A percentile compares a stretch with the other conserved stretches of the same genome.
Conservation (phyloP, 2,329 filamentous ascomycete genomes). For the Aspergillus luchuensis region DNA sequence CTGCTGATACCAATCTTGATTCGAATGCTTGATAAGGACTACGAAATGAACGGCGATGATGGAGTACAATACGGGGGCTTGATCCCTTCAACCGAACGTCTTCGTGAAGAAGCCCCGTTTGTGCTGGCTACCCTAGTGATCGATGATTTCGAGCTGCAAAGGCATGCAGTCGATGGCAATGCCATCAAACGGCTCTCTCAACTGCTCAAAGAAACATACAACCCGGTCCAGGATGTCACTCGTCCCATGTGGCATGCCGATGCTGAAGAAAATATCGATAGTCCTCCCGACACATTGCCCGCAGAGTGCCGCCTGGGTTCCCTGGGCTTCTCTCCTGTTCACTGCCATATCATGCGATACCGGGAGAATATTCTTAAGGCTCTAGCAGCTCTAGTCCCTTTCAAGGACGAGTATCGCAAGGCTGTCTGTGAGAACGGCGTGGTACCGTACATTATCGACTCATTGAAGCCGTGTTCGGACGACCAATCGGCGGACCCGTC, state of each 20-base stretch:
- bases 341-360: conserved; percentile 71
- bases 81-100: conserved; percentile 50
- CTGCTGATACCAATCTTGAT: conserved; percentile 72
- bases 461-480: conserved; percentile 62
- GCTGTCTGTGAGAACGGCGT: conserved; percentile 79
- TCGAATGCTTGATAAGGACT: conserved; percentile 62
- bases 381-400: conserved; percentile 76
- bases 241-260: conserved; percentile 59
- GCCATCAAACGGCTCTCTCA: conserved; percentile 64
- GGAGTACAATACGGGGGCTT: conserved; percentile 42
- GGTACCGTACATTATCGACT: conserved; percentile 79
- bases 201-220: conserved; percentile 67
- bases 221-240: conserved; percentile 54
- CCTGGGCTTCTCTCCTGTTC: conserved; percentile 62
- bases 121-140: conserved; percentile 77
- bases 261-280: conserved; percentile 24
- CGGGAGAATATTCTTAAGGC: conserved; percentile 77
- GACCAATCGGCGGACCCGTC: conserved; percentile 31
- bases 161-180: conserved; percentile 72
- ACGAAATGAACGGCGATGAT: conserved; percentile 42
- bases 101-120: conserved; percentile 71
- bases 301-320: conserved; percentile 57
- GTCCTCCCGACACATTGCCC: conserved; percentile 23
- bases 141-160: conserved; percentile 77
- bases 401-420: conserved; percentile 83